phyloP scores from a whole-genome alignment of 139 green algal genomes.

The Chlorella sp. region DNA sequence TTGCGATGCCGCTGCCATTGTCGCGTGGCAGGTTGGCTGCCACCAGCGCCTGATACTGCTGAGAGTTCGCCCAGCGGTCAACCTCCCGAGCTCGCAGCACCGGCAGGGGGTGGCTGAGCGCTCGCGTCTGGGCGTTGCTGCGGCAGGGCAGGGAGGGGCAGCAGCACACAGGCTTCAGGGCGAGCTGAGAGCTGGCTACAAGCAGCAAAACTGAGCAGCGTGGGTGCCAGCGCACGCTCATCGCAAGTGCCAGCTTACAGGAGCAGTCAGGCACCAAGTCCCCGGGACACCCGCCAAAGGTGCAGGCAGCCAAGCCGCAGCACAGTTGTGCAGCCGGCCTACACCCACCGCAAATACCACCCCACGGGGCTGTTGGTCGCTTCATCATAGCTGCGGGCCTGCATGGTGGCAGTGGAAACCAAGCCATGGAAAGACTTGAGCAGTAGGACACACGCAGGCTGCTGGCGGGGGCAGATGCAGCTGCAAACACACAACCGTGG shows the following conservation, averaged over 20 bases:
- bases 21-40: neutral
- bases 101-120: slow-evolving; percentile 86
- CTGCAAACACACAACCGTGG: too few species aligned
- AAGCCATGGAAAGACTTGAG: too few species aligned
- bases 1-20: neutral
- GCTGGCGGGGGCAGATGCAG: too few species aligned
- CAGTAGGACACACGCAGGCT: too few species aligned
- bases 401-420: too few species aligned
- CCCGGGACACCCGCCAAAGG: neutral
- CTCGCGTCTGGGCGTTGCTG: slow-evolving; percentile 87
- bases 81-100: slow-evolving; percentile 90
- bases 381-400: slow-evolving; percentile 74
- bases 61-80: slow-evolving; percentile 70
- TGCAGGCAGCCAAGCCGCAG: neutral
- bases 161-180: neutral
- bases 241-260: neutral
- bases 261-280: neutral
- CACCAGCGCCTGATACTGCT: slow-evolving; percentile 53
- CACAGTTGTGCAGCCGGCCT: neutral
- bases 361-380: slow-evolving; percentile 75
- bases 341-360: slow-evolving; percentile 80
- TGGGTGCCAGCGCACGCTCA: neutral
- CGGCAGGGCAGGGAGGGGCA: neutral
- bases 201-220: neutral
- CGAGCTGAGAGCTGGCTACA: too few species aligned